Evolutionary conservation across 2,329 filamentous ascomycete species (phyloP).

Genomic region (Aspergillus aculeatus): DNA sequence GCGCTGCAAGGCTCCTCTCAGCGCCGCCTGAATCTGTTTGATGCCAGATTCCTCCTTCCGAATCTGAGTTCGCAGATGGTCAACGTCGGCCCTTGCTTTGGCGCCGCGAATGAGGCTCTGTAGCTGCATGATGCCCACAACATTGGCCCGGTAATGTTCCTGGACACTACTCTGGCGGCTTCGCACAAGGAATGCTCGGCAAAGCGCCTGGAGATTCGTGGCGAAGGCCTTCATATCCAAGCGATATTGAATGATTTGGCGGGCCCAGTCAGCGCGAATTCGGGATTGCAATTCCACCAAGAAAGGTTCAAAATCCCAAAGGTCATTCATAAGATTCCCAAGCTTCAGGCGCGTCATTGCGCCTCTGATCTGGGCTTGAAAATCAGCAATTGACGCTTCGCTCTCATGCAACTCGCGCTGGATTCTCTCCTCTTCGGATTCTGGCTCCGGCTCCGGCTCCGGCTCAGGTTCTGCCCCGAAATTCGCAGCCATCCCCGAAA

Average conservation of each 20-base stretch:
- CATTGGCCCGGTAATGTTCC: constrained; percentile 70
- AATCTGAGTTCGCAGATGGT: constrained; percentile 41
- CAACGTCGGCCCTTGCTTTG: constrained; percentile 44
- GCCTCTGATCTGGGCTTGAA: constrained; percentile 84
- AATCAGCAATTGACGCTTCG: constrained; percentile 68
- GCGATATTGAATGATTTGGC: constrained; percentile 79
- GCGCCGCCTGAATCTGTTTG: constrained; percentile 56
- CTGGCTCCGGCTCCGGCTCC: constrained; percentile 70
- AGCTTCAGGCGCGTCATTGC: constrained; percentile 74
- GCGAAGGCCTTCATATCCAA: constrained; percentile 81
- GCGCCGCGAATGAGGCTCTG: constrained; percentile 74
- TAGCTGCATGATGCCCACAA: constrained; percentile 70
- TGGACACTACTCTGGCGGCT: constrained; percentile 60
- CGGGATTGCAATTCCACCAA: constrained; percentile 81
- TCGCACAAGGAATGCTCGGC: constrained; percentile 73
- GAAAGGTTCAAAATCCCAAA: constrained; percentile 82
- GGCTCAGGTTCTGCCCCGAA: constrained; percentile 83
- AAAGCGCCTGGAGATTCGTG: constrained; percentile 72
- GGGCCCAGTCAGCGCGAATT: constrained; percentile 81
- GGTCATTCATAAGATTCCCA: constrained; percentile 76
- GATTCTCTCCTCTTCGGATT: constrained; percentile 87
- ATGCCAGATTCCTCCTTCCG: constrained; percentile 45
- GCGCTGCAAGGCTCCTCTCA: constrained; percentile 49
- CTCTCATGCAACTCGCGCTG: constrained; percentile 78
- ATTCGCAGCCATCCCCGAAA: constrained; percentile 93